A percentile compares a stretch with the other conserved stretches of the same genome.
Evolutionary conservation across 768 basidiomycete species (phyloP).

Genomic region (Floccularia luteovirens): DNA sequence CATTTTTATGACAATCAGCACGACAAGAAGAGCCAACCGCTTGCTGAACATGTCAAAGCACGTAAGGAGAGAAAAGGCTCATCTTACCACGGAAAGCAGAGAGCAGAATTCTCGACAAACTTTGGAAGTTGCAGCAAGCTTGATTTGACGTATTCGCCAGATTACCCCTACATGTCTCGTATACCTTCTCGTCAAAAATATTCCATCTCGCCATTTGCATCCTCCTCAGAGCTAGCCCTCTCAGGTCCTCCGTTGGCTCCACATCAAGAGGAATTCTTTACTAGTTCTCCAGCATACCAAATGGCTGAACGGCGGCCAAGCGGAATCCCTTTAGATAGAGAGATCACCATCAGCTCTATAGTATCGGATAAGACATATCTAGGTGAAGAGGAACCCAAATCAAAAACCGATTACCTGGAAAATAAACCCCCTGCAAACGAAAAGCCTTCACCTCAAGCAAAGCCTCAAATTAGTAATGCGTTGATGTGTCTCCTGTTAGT

Average conservation of each 20-base stretch:
- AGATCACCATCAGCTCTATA: not conserved
- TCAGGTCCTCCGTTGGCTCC: not conserved
- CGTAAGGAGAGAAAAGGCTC: conserved; percentile 24
- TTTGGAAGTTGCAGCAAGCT: conserved; percentile 4
- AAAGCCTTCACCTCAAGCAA: conserved; percentile 15
- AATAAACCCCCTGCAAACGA: not conserved
- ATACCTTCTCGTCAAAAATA: not conserved
- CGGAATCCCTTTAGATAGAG: conserved; percentile 6
- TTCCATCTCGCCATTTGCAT: not conserved
- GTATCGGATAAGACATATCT: not conserved
- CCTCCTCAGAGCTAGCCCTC: not conserved
- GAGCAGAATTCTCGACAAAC: not conserved
- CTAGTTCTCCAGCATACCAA: conserved; percentile 2
- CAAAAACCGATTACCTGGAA: not conserved
- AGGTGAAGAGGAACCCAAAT: not conserved
- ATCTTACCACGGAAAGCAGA: conserved; percentile 7
- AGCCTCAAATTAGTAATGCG: conserved; percentile 51
- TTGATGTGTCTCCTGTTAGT: conserved; percentile 49
- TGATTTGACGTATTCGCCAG: conserved; percentile 1
- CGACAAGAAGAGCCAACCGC: conserved; percentile 32
- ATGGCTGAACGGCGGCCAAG: not conserved
- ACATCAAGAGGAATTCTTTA: not conserved
- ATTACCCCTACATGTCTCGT: not conserved
- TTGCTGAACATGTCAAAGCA: conserved; percentile 20
- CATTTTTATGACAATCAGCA: conserved; percentile 51